Base-by-base conservation (phyloP, 2,329 filamentous ascomycete species). In the Fusarium tanahbumbuense region DNA sequence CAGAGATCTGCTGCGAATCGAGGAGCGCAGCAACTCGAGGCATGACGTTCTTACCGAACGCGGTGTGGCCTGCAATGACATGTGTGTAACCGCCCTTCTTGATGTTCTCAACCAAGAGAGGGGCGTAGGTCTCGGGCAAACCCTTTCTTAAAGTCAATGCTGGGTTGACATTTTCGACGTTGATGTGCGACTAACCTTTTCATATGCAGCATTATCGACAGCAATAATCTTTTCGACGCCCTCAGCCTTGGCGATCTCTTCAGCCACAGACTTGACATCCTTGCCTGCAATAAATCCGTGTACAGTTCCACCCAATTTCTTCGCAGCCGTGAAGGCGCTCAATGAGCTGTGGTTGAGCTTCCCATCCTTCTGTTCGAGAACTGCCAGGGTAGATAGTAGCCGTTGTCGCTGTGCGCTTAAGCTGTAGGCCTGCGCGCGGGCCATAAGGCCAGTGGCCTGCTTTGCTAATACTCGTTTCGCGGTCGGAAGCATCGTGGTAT, bases 71-170 rank as follows among this genome's bases (percentile, higher is more conserved):
- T 41, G 92, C 92, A 76, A 99, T 87, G 70, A 99, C 88, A 78
- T 99, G 96, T 66, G 94, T 97, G 81, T 94, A 98, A 64, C 91
- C 93, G 65, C 93, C 94, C 79, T 96, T 96, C 84, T 97, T 97
- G 82, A 98, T 95, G 81, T 98, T 99, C 81, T 98, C 95, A 54
- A 94, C 92, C 42, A 99, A 86, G 48, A 99, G 85, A 59, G 94
- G 92, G n/a, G 95, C 96, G 78, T 89, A 98, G 85, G 93, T 98
- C 83, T 99, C 96, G 55, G 96, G 90, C 3, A 99, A 88, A 52
- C 94, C 93, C 93, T 94, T 71, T 22, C 28, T 55, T 58, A 23
- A 18, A 37, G 67, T 70, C 27, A 75, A 61, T 50, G 15, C 25
- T 48, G 27, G 20, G 68, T 37, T 25, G 32, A 10, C 30, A 28